Evolutionary conservation across 176 grass and related monocot species (phyloP).

Genomic region (Oryza meyeriana): DNA sequence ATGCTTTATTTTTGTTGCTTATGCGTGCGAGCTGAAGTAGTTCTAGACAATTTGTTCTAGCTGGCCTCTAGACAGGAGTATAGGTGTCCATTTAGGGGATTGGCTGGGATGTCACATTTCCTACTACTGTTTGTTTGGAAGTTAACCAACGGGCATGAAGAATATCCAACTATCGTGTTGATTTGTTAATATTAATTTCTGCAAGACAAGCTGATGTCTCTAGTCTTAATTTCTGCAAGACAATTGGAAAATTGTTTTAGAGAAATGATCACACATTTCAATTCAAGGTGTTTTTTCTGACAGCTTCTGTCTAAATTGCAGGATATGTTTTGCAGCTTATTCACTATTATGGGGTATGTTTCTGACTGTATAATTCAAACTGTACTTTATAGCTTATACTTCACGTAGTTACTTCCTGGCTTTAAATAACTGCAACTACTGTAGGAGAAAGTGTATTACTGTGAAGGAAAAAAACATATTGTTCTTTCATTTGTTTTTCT

Average conservation of each 20-base stretch:
- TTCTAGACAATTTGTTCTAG: background rate
- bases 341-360: constrained; percentile 86
- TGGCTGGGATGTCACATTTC: background rate
- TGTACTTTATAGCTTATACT: constrained; percentile 17
- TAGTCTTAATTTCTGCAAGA: background rate
- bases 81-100: background rate
- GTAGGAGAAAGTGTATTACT: background rate
- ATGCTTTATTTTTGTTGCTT: background rate
- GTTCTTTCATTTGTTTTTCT: constrained; percentile 1
- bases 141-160: background rate
- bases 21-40: constrained; percentile 11
- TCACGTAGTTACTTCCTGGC: background rate
- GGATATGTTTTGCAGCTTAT: constrained; percentile 99
- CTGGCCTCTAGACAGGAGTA: no score
- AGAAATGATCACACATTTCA: background rate
- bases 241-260: background rate
- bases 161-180: background rate
- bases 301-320: constrained; percentile 38
- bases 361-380: constrained; percentile 11
- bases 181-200: background rate
- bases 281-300: constrained; percentile 37
- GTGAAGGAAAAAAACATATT: background rate
- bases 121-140: background rate
- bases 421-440: background rate
- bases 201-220: background rate